Base-by-base conservation (phyloP, 2,329 filamentous ascomycete species). In the Endothia cerciana region DNA sequence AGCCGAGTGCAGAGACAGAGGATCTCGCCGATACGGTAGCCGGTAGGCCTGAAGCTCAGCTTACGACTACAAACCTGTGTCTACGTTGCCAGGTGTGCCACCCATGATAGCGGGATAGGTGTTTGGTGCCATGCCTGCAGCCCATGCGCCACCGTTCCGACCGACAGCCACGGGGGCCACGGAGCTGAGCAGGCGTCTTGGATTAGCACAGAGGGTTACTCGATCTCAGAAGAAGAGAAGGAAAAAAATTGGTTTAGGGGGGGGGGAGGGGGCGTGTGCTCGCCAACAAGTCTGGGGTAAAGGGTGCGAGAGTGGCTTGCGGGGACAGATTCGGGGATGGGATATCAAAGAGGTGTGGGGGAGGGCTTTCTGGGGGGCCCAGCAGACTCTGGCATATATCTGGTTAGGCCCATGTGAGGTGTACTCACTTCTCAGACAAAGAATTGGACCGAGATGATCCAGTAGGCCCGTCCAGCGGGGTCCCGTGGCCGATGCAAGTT, bases 1-100 rank as follows among this genome's bases (percentile, higher is more conserved):
- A 60, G 40, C 57, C 57, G 57, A 60, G 57, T 47, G 19, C 41
- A 43, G 22, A 45, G 57, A 56, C 30, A 47, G 40, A 33, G 25
- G 15, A 11, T 8, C 38, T 43, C 57, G 33, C n/a, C 38, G 41
- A 15, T 7, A 47, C 3, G 38, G 28, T 30, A n/a, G 25, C 33
- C 3, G 38, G 28, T 30, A n/a, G 25, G 22, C 57, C 38, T 60
- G 25, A 5, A 17, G 22, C 4, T n/a, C 15, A 56, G n/a, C 41
- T 47, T 33, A 45, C 22, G 40, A 43, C 15, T 30, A 10, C 36
- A 19, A 30, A 19, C 36, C 55, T 36, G 36, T n/a, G n/a, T n/a
- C n/a, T n/a, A n/a, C n/a, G n/a, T n/a, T n/a, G n/a, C n/a, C n/a
- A n/a, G 33, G 19, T 58, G 36, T 41, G 55, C 55, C 33, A 38